Percentiles rank a stretch among this genome's conserved stretches.
phyloP scores from a whole-genome alignment of 1,139 yeast species.

The Nakaseomyces kungkrabaensis region DNA sequence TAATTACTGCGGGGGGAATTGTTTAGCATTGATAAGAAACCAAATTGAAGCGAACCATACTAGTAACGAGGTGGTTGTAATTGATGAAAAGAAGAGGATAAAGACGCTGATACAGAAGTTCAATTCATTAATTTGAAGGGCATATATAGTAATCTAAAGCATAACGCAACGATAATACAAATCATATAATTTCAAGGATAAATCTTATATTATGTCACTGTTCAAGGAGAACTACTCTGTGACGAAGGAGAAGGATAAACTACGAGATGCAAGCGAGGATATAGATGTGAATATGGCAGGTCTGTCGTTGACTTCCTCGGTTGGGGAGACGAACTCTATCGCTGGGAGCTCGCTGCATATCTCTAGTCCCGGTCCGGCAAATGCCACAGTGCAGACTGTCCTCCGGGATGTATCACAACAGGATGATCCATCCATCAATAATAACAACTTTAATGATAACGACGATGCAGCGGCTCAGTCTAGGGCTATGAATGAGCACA shows the following conservation, averaged over 20 bases:
- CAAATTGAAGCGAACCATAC: too few relatives aligned
- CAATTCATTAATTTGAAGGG: too few relatives aligned
- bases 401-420: constrained; percentile 16
- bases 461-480: neutral
- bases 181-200: too few relatives aligned
- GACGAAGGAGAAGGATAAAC: constrained; percentile 3
- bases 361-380: constrained; percentile 18
- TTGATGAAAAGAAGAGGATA: too few relatives aligned
- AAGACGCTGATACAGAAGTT: too few relatives aligned
- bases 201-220: neutral
- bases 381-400: constrained; percentile 18
- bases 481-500: neutral
- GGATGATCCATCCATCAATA: constrained; percentile 6
- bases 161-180: too few relatives aligned
- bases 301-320: constrained; percentile 11
- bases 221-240: constrained; percentile 17
- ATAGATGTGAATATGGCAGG: constrained; percentile 16
- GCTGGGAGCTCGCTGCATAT: constrained; percentile 7
- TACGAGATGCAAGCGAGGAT: constrained; percentile 1
- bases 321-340: constrained; percentile 2
- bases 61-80: too few relatives aligned
- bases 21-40: too few relatives aligned
- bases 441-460: neutral
- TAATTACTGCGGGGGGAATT: too few relatives aligned
- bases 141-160: too few relatives aligned